A percentile compares a stretch with the other conserved stretches of the same genome.
Conservation (phyloP, 106 monocot species). For the Allium cepa region DNA sequence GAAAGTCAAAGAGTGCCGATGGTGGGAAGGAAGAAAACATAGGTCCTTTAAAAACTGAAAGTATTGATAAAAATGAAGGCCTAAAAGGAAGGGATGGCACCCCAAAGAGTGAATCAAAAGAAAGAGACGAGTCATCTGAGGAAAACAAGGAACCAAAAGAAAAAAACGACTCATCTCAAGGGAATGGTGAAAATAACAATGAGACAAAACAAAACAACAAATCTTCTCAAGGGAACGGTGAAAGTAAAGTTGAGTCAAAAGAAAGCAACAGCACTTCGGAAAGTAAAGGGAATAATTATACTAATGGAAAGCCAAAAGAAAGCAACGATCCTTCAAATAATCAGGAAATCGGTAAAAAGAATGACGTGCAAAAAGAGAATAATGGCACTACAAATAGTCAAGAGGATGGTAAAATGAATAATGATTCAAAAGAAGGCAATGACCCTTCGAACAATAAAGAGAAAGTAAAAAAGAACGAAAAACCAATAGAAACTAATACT, state of each 20-base stretch:
- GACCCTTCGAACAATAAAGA: background rate
- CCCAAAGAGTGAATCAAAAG: too few species aligned
- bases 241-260: background rate
- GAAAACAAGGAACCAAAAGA: too few species aligned
- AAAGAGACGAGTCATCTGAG: too few species aligned
- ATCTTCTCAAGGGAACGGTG: background rate
- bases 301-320: background rate
- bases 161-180: too few species aligned
- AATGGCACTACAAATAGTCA: background rate
- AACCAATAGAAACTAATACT: background rate
- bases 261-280: background rate
- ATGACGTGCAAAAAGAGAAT: background rate
- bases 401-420: background rate
- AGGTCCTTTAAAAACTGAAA: background rate
- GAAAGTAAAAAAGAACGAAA: background rate
- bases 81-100: too few species aligned
- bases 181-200: too few species aligned
- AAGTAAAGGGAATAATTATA: background rate
- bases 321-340: conserved; percentile 2
- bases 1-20: background rate
- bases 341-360: background rate
- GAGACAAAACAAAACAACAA: too few species aligned
- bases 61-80: too few species aligned
- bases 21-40: background rate
- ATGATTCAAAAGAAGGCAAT: background rate